These are phyloP conservation scores for Saccharomyces hybrid DNA, from an alignment of 1,139 yeast species.

Conservation along the genomic window DNA sequence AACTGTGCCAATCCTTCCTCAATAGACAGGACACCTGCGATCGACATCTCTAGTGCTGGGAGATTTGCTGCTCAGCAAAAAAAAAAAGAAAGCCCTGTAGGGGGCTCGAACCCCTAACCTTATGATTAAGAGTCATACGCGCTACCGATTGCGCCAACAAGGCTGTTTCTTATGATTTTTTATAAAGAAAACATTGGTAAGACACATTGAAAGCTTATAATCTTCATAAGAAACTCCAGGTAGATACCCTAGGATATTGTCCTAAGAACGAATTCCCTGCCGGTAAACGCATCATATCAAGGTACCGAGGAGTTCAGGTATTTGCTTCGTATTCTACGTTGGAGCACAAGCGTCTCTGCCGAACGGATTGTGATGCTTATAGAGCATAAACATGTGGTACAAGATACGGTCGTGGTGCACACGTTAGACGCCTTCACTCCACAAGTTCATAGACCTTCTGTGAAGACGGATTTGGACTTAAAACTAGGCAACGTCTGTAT, in stretches of 20 bases:
- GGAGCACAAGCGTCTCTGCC: not conserved
- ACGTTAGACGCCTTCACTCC: too few species aligned
- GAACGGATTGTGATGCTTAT: too few species aligned
- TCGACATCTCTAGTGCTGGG: too few species aligned
- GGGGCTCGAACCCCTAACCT: constrained; percentile 43
- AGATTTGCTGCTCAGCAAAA: too few species aligned
- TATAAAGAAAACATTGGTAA: not conserved
- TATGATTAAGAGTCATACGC: constrained; percentile 41
- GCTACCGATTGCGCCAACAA: constrained; percentile 44
- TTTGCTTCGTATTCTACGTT: not conserved
- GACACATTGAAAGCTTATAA: not conserved
- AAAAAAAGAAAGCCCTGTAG: constrained; percentile 35
- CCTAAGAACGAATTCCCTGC: too few species aligned
- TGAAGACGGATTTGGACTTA: too few species aligned
- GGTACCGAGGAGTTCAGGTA: not conserved
- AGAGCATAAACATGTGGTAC: not conserved
- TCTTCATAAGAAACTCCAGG: not conserved
- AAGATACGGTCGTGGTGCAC: not conserved
- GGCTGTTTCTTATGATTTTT: constrained; percentile 20
- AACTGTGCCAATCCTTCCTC: too few species aligned
- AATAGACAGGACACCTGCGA: too few species aligned
- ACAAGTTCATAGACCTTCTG: too few species aligned
- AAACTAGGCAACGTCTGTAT: too few species aligned
- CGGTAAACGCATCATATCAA: not conserved
- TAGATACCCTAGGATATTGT: not conserved